Base-by-base conservation (phyloP, 495 filamentous ascomycete genomes). In the Penicillium turbatum region DNA sequence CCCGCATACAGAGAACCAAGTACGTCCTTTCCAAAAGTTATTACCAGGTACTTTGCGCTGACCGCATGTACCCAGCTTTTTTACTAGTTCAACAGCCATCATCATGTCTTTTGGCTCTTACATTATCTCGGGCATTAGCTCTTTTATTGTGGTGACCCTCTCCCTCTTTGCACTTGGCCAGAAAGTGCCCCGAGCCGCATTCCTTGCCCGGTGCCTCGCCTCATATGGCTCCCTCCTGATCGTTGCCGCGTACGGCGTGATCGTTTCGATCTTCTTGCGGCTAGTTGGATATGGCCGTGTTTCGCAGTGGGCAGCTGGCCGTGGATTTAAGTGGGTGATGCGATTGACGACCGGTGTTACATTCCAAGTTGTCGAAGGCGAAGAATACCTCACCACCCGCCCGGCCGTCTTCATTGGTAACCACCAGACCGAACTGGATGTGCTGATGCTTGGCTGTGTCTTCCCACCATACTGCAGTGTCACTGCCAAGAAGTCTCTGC, bases 381-480 rank as follows among this genome's bases (percentile, higher is more conserved):
- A 84, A 38, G 70, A 85, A 53, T 62, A 84, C 50, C 81, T 96
- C 27, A 78, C 73, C 4, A 80, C 80, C 26, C 81, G 92, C 34
- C 95, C 93, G 5, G 89, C 89, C 36, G 88, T 98, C 45, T 92
- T 97, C 63, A 79, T 97, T 60, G 87, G 84, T 24, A 97, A 97
- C 67, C 92, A 97, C 74, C 92, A 97, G 75, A 87, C 86, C 5
- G 95, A 97, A 68, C 81, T 99, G 51, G 93, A 99, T 66, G 87
- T 99, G 30, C 79, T 96, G 46, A 86, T 97, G 80, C 80, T 97
- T 11, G 93, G 90, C 35, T 70, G 73, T 59, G 80, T 93, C 54
- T 96, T 95, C 76, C 95, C 93, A 11, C 86, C 84, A 50, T 90
- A 93, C 77, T 95, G 88, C 75, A 88, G 84, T 66, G 89, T 99